Percentiles rank a stretch among this genome's conserved stretches.
These are phyloP conservation scores for Acer campestre DNA, from an alignment of 345 rosid species.

Conservation along the genomic window DNA sequence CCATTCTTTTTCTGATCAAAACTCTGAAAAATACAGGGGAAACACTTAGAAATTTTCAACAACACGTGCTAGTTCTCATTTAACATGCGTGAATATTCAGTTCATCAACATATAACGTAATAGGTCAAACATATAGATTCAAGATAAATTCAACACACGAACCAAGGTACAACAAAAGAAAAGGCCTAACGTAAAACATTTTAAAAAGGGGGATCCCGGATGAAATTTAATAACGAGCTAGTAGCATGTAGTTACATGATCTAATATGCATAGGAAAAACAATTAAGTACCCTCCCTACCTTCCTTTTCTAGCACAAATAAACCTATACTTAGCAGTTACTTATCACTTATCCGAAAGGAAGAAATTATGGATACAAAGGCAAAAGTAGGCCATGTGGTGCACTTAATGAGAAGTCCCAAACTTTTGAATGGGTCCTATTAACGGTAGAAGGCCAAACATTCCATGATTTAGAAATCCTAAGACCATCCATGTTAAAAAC, in stretches of 20 bases:
- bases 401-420: too few relatives aligned
- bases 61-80: not conserved
- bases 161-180: not conserved
- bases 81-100: not conserved
- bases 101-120: not conserved
- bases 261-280: not conserved
- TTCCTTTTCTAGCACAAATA: not conserved
- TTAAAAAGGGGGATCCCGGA: too few relatives aligned
- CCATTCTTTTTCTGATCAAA: constrained; percentile 66
- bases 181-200: not conserved
- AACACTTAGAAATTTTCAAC: constrained; percentile 9
- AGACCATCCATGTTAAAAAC: too few relatives aligned
- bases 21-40: constrained; percentile 42
- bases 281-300: not conserved
- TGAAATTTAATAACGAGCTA: too few relatives aligned
- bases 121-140: not conserved
- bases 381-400: too few relatives aligned
- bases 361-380: too few relatives aligned
- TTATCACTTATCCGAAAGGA: too few relatives aligned
- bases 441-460: too few relatives aligned
- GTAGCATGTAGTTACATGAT: not conserved
- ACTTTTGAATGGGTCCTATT: too few relatives aligned
- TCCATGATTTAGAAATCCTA: too few relatives aligned
- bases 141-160: not conserved
- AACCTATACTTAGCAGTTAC: too few relatives aligned